Base-by-base conservation (phyloP, 805 yeast genomes). In the Nakazawaea ishiwadae region DNA sequence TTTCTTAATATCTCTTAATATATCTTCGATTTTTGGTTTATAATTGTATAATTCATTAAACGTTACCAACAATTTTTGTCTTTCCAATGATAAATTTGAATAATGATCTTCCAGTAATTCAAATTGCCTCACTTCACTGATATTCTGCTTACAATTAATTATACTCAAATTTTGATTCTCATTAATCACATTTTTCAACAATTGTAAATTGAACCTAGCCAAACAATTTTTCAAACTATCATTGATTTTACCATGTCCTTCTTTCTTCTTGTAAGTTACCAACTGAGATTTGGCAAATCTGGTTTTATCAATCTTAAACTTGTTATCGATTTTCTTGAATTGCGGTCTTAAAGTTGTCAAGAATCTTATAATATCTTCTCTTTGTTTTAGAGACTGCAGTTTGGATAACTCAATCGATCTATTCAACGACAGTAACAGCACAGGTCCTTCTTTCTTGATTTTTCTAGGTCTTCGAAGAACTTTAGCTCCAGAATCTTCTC, bases 31-130 rank as follows among this genome's bases (percentile, higher is more conserved):
- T 19, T 33, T 34, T 5, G 34, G 34, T 19, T 37, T 21, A 21
- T 37, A 37, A 11, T 37, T 14, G 23, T 37, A 37, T 16, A 37
- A 37, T n/a, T 37, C 21, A 14, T 30, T 11, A 18, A 30, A 37
- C 9, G 29, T 30, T 3, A 10, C n/a, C 5, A 20, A 20, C 16
- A 37, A 37, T 30, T 37, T 10, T 21, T 31, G 35, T 15, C 32
- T 30, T 30, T 37, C 35, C 16, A 11, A 4, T 7, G 28, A 9
- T n/a, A 37, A n/a, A 8, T 37, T 31, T 5, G 21, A 15, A 31
- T 37, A 21, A 12, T 21, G 21, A 16, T 37, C 35, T 19, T 23
- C 21, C 15, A 30, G 19, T 14, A 30, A 18, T 14, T 30, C 30
- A 7, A 29, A 19, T 18, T 27, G 37, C 6, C 11, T 23, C 18